phyloP scores from a whole-genome alignment of 495 filamentous ascomycete genomes.

The Coniosporium apollinis region DNA sequence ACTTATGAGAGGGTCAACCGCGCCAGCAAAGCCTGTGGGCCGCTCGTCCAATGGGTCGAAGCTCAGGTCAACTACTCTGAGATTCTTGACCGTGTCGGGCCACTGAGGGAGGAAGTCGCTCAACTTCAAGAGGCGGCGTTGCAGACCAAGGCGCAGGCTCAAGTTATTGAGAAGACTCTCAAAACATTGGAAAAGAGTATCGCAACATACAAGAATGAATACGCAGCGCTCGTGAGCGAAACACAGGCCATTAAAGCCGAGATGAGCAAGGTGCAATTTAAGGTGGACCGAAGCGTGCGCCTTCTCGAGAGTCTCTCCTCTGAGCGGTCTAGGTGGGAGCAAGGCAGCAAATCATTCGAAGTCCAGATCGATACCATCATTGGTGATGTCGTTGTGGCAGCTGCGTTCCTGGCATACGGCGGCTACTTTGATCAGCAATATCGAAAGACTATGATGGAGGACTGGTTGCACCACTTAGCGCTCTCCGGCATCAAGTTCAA shows the following conservation, averaged over 20 bases:
- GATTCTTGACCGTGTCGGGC: slow-evolving; percentile 88
- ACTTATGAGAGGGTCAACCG: slow-evolving; percentile 90
- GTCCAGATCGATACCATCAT: slow-evolving; percentile 94
- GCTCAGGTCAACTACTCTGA: slow-evolving; percentile 96
- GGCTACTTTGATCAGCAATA: slow-evolving; percentile 97
- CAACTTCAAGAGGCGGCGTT: slow-evolving; percentile 76
- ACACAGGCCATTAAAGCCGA: slow-evolving; percentile 94
- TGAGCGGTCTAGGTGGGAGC: slow-evolving; percentile 85
- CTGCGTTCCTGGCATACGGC: slow-evolving; percentile 94
- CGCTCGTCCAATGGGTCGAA: slow-evolving; percentile 91
- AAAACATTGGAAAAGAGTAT: slow-evolving; percentile 74
- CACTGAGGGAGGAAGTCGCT: slow-evolving; percentile 76
- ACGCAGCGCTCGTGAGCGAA: slow-evolving; percentile 88
- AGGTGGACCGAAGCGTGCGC: slow-evolving; percentile 90
- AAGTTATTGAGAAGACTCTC: slow-evolving; percentile 80
- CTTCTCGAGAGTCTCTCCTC: slow-evolving; percentile 88
- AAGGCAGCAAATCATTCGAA: slow-evolving; percentile 92
- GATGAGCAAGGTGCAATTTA: slow-evolving; percentile 91
- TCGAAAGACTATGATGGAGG: slow-evolving; percentile 91
- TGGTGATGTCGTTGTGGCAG: slow-evolving; percentile 84
- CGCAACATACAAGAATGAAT: slow-evolving; percentile 90
- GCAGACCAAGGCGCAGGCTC: slow-evolving; percentile 85
- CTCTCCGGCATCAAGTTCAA: slow-evolving; percentile 87
- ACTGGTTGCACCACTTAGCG: slow-evolving; percentile 84
- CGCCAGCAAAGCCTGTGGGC: slow-evolving; percentile 91